phyloP scores from a whole-genome alignment of 164 flowering plant genomes.

The Paratinospora sagittata region DNA sequence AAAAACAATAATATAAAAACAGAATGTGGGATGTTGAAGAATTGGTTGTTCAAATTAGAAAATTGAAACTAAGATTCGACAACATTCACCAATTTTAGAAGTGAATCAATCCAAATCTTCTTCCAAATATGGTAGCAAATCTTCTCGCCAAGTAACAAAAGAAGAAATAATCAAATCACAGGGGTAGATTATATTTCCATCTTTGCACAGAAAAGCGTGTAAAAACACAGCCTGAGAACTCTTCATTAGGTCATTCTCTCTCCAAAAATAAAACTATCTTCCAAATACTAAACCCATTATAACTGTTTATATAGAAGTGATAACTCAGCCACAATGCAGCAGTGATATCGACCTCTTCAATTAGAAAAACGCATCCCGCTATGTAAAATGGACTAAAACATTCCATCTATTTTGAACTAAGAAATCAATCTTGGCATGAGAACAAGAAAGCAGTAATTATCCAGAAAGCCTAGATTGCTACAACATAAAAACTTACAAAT shows the following conservation, averaged over 20 bases:
- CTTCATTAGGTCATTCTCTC: background rate
- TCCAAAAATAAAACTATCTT: background rate
- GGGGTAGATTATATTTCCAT: background rate
- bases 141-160: background rate
- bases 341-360: background rate
- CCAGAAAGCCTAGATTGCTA: background rate
- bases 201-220: background rate
- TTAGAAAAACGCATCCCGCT: background rate
- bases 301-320: background rate
- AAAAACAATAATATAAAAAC: too few species aligned
- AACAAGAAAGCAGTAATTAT: background rate
- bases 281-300: background rate
- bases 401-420: background rate
- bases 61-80: too few species aligned
- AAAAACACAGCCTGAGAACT: too few species aligned
- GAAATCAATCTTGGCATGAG: background rate
- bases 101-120: background rate
- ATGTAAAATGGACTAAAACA: background rate
- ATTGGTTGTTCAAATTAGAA: too few species aligned
- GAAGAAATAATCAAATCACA: background rate
- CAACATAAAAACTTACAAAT: background rate
- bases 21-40: too few species aligned
- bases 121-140: too few species aligned
- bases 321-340: background rate
- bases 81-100: background rate